Evolutionary conservation across 2,329 filamentous ascomycete species (phyloP), one percentile per base, ranked within the genome.

Genomic region (Colletotrichum melonis): DNA sequence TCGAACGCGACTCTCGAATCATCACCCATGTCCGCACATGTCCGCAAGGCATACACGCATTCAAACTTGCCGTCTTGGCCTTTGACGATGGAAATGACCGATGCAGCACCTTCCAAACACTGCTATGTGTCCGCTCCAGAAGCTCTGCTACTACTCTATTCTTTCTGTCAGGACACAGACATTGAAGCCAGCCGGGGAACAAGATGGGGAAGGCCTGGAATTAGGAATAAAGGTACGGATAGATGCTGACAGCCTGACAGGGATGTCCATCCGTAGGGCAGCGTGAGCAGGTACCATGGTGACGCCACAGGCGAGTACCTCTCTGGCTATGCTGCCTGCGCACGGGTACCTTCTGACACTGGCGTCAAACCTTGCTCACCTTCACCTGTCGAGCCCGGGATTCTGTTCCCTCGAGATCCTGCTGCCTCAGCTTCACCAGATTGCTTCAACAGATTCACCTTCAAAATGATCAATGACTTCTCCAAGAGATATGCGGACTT

Each of bases 261-360:
- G 69, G 69, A 26, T 68, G 16, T 24, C 32, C 22, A 58, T 52
- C 52, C 64, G 28, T 72, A 63, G 64, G 69, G 57, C 64, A 68
- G 58, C 32, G 32, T 35, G 32, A 11, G 32, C 11, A 35, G 32
- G 32, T 35, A 11, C 9, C 35, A 52, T 32, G 22, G 54, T 65
- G 67, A 70, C 67, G 67, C 54, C 65, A 70, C 46, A 16, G 4
- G n/a, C 46, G 65, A 24, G 60, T 70, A 62, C 49, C 26, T 26
- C 19, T 62, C 35, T 56, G 42, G 67, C 60, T 38, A 49, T 52
- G 67, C 60, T 71, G 56, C 35, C 67, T 62, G 56, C 67, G 71
- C 71, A 73, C 71, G 67, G 67, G 46, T 70, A 73, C 71, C 62
- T 62, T 71, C 60, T 71, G 71, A 73, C 67, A 71, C 71, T 66